Evolutionary conservation across 2,329 filamentous ascomycete species (phyloP).

Genomic region (Nothopassalora personata): DNA sequence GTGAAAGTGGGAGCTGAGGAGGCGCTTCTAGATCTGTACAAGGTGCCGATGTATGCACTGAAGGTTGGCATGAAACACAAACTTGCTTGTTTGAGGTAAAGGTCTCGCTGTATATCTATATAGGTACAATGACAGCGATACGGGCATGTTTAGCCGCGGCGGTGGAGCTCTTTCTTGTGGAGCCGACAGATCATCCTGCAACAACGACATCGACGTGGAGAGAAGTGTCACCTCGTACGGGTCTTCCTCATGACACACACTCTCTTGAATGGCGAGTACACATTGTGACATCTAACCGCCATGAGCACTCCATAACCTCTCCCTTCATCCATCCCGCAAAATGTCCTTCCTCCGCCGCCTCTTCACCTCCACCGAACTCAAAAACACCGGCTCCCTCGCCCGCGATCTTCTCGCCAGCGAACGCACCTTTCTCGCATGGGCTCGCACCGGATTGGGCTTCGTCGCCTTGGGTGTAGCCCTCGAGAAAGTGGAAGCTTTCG

Average conservation of each 20-base stretch:
- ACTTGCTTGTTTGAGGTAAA: background rate
- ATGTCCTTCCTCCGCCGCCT: slow-evolving; percentile 17
- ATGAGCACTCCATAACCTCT: background rate
- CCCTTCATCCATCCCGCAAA: background rate
- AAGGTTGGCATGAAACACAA: background rate
- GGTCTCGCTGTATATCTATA: background rate
- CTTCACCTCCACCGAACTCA: slow-evolving; percentile 21
- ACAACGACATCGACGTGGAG: background rate
- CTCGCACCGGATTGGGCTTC: slow-evolving; percentile 49
- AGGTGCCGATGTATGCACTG: background rate
- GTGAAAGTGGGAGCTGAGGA: background rate
- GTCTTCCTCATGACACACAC: background rate
- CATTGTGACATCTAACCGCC: background rate
- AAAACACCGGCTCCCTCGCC: slow-evolving; percentile 47
- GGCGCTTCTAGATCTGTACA: background rate
- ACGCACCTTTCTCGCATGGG: slow-evolving; percentile 51
- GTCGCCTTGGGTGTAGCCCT: slow-evolving; percentile 50
- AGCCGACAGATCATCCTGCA: background rate
- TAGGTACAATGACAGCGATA: background rate
- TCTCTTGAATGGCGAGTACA: background rate
- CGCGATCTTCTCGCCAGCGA: slow-evolving; percentile 52
- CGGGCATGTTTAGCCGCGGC: background rate
- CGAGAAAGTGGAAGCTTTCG: slow-evolving; percentile 41
- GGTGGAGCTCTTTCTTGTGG: background rate
- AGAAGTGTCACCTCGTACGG: background rate